Evolutionary conservation across 306 rosid species (phyloP).

Genomic region (Clitoria ternatea): DNA sequence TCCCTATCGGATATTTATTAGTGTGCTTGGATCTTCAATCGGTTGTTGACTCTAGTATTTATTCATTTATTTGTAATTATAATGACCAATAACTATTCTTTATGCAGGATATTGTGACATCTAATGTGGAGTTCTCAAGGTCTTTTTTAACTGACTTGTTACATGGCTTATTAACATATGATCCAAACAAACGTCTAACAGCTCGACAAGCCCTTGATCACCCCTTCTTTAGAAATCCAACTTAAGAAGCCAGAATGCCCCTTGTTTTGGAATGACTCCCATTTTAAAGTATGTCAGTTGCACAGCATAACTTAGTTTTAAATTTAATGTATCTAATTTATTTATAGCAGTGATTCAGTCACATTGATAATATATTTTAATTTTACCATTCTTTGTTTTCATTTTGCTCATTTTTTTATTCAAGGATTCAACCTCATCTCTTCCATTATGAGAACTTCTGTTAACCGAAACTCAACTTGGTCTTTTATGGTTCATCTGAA

Average conservation of each 20-base stretch:
- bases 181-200: slow-evolving; percentile 65
- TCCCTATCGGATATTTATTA: not conserved
- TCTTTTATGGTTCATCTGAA: too few relatives aligned
- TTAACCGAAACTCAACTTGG: not conserved
- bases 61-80: not conserved
- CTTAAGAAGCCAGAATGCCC: slow-evolving; percentile 28
- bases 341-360: not conserved
- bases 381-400: not conserved
- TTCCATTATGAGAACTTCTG: not conserved
- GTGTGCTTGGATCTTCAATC: not conserved
- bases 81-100: slow-evolving; percentile 16
- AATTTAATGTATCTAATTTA: slow-evolving; percentile 17
- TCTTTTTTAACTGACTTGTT: slow-evolving; percentile 48
- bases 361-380: not conserved
- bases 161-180: slow-evolving; percentile 59
- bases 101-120: slow-evolving; percentile 57
- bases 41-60: not conserved
- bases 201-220: slow-evolving; percentile 82
- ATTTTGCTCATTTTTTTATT: not conserved
- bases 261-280: not conserved
- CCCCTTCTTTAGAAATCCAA: slow-evolving; percentile 62
- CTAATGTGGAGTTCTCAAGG: slow-evolving; percentile 45
- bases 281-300: not conserved
- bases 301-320: not conserved
- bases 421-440: not conserved